These are phyloP conservation scores for Apiotrichum gamsii DNA, from an alignment of 1,284 basidiomycete species.

Conservation along the genomic window DNA sequence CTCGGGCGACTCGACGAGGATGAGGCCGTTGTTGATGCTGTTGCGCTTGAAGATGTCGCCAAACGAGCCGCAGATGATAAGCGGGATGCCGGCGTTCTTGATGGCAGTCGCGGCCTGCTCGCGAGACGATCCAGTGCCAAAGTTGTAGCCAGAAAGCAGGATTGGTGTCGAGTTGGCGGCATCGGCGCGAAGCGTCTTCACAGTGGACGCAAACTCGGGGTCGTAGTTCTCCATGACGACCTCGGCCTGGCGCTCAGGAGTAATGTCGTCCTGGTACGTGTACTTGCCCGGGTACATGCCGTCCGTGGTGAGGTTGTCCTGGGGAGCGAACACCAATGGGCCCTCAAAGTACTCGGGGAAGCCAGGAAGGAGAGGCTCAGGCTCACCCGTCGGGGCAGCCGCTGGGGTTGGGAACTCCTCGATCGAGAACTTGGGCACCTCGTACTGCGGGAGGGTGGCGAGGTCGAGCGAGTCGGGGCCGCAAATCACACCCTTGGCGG, in stretches of 20 bases:
- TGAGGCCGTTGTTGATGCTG: slow-evolving; percentile 96
- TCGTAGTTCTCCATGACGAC: slow-evolving; percentile 99
- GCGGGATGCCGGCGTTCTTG: slow-evolving; percentile 83
- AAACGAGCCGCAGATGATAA: slow-evolving; percentile 93
- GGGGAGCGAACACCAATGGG: slow-evolving; percentile 81
- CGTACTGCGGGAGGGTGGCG: slow-evolving; percentile 52
- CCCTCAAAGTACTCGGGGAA: slow-evolving; percentile 83
- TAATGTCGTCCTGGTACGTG: slow-evolving; percentile 99
- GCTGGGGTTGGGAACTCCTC: slow-evolving; percentile 24
- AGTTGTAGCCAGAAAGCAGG: slow-evolving; percentile 93
- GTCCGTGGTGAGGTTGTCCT: slow-evolving; percentile 97
- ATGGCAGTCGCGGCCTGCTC: slow-evolving; percentile 98
- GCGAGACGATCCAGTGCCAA: slow-evolving; percentile 96
- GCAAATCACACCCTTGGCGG: slow-evolving; percentile 84
- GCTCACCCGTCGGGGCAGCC: slow-evolving; percentile 50
- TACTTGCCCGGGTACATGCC: slow-evolving; percentile 99
- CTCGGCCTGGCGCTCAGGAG: slow-evolving; percentile 84
- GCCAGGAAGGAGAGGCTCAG: slow-evolving; percentile 64
- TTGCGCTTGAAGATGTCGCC: slow-evolving; percentile 99
- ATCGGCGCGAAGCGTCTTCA: slow-evolving; percentile 57
- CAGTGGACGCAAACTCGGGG: slow-evolving; percentile 69
- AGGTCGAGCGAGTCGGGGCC: slow-evolving; percentile 68
- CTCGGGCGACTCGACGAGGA: slow-evolving; percentile 87
- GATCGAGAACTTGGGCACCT: slow-evolving; percentile 48
- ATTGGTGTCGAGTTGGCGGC: slow-evolving; percentile 51